Evolutionary conservation across 2,329 filamentous ascomycete species (phyloP).

Genomic region (Neofusicoccum parvum): DNA sequence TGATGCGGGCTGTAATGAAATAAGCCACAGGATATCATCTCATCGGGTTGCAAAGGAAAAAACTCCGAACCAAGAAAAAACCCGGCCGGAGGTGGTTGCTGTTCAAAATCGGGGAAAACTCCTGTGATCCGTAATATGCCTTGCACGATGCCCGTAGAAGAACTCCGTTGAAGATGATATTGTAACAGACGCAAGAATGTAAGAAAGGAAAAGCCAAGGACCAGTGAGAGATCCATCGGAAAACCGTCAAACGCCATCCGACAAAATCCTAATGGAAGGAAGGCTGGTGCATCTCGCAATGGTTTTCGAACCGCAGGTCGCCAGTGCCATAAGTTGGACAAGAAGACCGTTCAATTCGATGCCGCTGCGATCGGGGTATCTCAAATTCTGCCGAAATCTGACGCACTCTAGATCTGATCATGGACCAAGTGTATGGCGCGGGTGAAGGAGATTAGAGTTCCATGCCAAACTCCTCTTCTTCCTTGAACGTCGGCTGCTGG

Average conservation of each 20-base stretch:
- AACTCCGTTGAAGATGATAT: slow-evolving; percentile 19
- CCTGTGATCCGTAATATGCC: slow-evolving; percentile 17
- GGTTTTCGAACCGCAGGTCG: neutral
- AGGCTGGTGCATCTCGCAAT: slow-evolving; percentile 14
- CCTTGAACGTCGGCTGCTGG: slow-evolving; percentile 65
- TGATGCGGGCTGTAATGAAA: neutral
- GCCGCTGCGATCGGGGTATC: slow-evolving; percentile 20
- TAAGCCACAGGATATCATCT: slow-evolving; percentile 18
- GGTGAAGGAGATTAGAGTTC: slow-evolving; percentile 48
- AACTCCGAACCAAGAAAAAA: neutral
- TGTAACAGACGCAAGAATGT: slow-evolving; percentile 8
- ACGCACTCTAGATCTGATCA: slow-evolving; percentile 17
- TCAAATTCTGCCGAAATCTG: slow-evolving; percentile 23
- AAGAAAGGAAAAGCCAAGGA: neutral
- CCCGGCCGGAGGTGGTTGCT: slow-evolving; percentile 4
- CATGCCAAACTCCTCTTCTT: slow-evolving; percentile 91
- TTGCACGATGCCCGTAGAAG: slow-evolving; percentile 14
- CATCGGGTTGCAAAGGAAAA: slow-evolving; percentile 3
- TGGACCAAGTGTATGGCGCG: slow-evolving; percentile 2
- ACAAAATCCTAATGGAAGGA: slow-evolving; percentile 11
- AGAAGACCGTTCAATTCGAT: slow-evolving; percentile 18
- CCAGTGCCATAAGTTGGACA: neutral
- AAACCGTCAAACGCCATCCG: slow-evolving; percentile 13
- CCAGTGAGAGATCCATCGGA: slow-evolving; percentile 2
- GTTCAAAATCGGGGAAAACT: slow-evolving; percentile 13